Conservation (phyloP, 805 yeast genomes). For the Scheffersomyces ergatensis region DNA sequence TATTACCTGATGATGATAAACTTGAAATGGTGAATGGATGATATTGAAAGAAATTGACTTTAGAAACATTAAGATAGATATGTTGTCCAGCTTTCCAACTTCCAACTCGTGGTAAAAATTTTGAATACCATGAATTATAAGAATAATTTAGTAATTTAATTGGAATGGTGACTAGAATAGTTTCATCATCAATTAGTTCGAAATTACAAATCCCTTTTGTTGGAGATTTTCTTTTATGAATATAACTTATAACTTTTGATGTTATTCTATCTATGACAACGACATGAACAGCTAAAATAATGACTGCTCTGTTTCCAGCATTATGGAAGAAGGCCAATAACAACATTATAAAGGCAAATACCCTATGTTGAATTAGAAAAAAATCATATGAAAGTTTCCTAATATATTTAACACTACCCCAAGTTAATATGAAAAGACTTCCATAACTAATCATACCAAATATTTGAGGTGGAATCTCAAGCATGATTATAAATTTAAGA, state of each 20-base stretch:
- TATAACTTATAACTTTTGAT: slow-evolving; percentile 21
- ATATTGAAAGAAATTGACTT: slow-evolving; percentile 34
- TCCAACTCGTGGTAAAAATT: slow-evolving; percentile 32
- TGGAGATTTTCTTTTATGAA: slow-evolving; percentile 36
- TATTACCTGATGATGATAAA: slow-evolving; percentile 33
- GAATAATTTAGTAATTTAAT: slow-evolving; percentile 16
- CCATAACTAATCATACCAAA: slow-evolving; percentile 47
- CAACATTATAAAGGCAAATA: slow-evolving; percentile 40
- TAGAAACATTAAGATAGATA: slow-evolving; percentile 36
- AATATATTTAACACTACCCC: slow-evolving; percentile 33
- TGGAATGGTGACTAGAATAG: slow-evolving; percentile 38
- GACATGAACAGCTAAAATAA: slow-evolving; percentile 40
- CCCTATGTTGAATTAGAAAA: slow-evolving; percentile 42
- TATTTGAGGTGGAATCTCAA: slow-evolving; percentile 47
- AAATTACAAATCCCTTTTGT: slow-evolving; percentile 36
- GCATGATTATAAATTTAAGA: slow-evolving; percentile 35
- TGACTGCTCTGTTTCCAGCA: slow-evolving; percentile 27
- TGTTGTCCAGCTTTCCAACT: slow-evolving; percentile 51
- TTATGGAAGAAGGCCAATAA: slow-evolving; percentile 42
- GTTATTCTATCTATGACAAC: slow-evolving; percentile 42
- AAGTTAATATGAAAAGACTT: slow-evolving; percentile 31
- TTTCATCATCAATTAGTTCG: slow-evolving; percentile 39
- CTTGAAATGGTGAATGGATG: slow-evolving; percentile 50
- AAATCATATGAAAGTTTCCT: slow-evolving; percentile 41
- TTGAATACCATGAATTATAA: slow-evolving; percentile 22